Conservation (phyloP, 176 grass and related monocot species). For the Phyllostachys edulis region DNA sequence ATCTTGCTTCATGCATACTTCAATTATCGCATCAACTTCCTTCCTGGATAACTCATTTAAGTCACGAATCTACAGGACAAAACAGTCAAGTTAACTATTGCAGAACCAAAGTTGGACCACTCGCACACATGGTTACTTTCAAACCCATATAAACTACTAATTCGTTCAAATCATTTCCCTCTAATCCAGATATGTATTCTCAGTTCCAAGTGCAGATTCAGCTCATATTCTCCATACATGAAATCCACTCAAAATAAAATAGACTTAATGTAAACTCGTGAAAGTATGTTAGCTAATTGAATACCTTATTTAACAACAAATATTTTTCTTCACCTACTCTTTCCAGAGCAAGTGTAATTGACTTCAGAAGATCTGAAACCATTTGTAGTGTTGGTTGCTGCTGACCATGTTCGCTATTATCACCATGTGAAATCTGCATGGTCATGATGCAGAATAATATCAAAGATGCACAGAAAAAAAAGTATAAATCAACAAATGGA, state of each 20-base stretch:
- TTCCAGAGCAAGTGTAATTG: slow-evolving; percentile 58
- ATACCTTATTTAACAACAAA: slow-evolving; percentile 94
- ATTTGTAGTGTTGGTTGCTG: slow-evolving; percentile 74
- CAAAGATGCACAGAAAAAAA: background rate
- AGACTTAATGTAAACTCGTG: background rate
- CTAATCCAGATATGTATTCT: background rate
- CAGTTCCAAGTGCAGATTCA: background rate
- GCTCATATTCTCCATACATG: background rate
- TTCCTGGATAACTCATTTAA: slow-evolving; percentile 59
- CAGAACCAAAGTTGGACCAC: background rate
- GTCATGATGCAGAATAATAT: slow-evolving; percentile 26
- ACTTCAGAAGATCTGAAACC: slow-evolving; percentile 75
- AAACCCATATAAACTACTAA: background rate
- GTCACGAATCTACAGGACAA: slow-evolving; percentile 41
- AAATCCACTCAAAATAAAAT: slow-evolving; percentile 18
- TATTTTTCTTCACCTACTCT: slow-evolving; percentile 87
- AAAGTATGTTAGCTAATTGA: background rate
- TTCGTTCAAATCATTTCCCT: background rate
- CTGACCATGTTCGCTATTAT: slow-evolving; percentile 32
- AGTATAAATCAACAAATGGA: slow-evolving; percentile 1
- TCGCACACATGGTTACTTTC: background rate
- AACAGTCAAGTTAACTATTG: slow-evolving; percentile 3
- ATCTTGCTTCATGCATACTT: slow-evolving; percentile 62
- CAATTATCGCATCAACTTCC: slow-evolving; percentile 61
- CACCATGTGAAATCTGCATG: slow-evolving; percentile 45